Evolutionary conservation across 2,329 filamentous ascomycete genomes (phyloP).

Genomic region (Talaromyces verruculosus): DNA sequence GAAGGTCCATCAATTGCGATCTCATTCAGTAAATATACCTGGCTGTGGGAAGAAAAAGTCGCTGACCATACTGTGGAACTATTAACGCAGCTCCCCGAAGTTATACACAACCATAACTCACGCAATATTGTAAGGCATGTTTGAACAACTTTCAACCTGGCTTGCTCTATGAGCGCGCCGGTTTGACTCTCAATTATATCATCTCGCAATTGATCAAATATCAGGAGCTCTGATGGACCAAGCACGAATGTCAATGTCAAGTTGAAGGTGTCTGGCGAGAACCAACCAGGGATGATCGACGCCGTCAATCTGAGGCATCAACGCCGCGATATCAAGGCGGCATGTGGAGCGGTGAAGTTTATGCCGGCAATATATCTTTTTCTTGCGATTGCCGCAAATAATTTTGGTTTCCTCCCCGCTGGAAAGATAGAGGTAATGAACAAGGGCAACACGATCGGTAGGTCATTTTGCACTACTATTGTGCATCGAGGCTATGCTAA

Average conservation of each 20-base stretch:
- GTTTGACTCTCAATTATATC: conserved; percentile 1
- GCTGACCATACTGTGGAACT: conserved; percentile 73
- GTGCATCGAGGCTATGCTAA: background rate
- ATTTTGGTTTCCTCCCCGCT: conserved; percentile 10
- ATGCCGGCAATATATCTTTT: conserved; percentile 18
- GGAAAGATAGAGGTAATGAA: background rate
- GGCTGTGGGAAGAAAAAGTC: conserved; percentile 99
- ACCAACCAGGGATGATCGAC: conserved; percentile 7
- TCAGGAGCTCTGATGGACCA: background rate
- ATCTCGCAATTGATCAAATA: background rate
- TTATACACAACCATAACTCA: conserved; percentile 38
- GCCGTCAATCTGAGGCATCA: background rate
- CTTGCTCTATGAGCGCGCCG: conserved; percentile 22
- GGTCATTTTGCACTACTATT: no score
- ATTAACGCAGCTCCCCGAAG: conserved; percentile 27
- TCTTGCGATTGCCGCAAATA: conserved; percentile 5
- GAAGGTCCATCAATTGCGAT: conserved; percentile 29
- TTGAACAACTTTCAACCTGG: conserved; percentile 13
- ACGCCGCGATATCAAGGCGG: conserved; percentile 10
- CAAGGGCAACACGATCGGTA: background rate
- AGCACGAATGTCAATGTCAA: background rate
- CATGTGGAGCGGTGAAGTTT: conserved; percentile 17
- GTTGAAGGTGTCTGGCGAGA: background rate
- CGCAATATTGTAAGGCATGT: conserved; percentile 71
- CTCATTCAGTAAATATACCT: conserved; percentile 40